Evolutionary conservation across 306 rosid genomes (phyloP).

Genomic region (Prunus dulcis): DNA sequence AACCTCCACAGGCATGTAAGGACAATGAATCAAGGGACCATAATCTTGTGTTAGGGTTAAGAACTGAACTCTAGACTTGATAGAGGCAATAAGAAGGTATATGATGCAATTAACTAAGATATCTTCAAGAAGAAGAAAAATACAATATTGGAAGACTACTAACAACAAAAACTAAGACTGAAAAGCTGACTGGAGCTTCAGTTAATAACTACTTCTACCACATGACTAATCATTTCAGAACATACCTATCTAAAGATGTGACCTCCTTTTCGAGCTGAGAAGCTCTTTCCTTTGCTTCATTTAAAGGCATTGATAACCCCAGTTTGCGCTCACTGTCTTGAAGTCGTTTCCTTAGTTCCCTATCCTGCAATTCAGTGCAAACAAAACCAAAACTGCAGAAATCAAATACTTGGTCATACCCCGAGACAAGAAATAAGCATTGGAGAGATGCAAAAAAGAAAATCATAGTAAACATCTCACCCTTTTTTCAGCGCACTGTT

Average conservation of each 20-base stretch:
- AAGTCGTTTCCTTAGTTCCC: conserved; percentile 70
- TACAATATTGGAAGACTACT: background rate
- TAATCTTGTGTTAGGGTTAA: background rate
- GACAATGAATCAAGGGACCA: background rate
- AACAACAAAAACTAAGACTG: background rate
- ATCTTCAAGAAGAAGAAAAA: background rate
- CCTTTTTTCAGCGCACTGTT: conserved; percentile 76
- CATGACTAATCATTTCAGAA: conserved; percentile 8
- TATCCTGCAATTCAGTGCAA: conserved; percentile 50
- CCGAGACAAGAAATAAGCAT: conserved; percentile 10
- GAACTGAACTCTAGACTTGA: background rate
- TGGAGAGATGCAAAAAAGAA: conserved; percentile 9
- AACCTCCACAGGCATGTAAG: background rate
- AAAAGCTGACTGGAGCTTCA: background rate
- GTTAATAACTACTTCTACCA: background rate
- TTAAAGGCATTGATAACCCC: conserved; percentile 88
- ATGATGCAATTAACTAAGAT: background rate
- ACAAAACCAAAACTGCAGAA: conserved; percentile 1
- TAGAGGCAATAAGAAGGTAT: background rate
- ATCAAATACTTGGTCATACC: conserved; percentile 2
- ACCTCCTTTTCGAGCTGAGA: conserved; percentile 78
- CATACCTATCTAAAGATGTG: conserved; percentile 75
- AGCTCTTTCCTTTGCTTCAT: conserved; percentile 77
- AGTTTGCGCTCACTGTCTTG: conserved; percentile 77
- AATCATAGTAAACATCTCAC: conserved; percentile 40